These are phyloP conservation scores for Ogataea neopini DNA, from an alignment of 805 yeast species.

Conservation along the genomic window DNA sequence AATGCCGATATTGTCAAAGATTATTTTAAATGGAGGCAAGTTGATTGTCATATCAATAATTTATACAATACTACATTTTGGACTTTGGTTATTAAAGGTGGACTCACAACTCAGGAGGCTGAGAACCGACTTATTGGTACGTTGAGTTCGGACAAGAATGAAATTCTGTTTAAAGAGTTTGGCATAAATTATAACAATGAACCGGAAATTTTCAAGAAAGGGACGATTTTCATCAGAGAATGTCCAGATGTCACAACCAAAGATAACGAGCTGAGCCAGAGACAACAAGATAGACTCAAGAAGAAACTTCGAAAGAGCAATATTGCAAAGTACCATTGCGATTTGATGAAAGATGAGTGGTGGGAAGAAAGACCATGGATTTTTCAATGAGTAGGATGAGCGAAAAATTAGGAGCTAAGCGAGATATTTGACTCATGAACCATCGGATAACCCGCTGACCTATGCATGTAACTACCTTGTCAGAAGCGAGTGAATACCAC, in stretches of 20 bases:
- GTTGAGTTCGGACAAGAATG: constrained; percentile 81
- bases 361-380: constrained; percentile 54
- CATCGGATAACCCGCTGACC: too few species aligned
- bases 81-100: constrained; percentile 73
- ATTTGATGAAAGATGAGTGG: constrained; percentile 62
- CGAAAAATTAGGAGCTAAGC: too few species aligned
- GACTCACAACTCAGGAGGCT: constrained; percentile 74
- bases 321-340: constrained; percentile 52
- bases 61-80: constrained; percentile 92
- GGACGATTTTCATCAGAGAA: constrained; percentile 63
- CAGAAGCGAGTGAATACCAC: too few species aligned
- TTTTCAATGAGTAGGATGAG: constrained; percentile 12
- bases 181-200: constrained; percentile 90
- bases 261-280: constrained; percentile 27
- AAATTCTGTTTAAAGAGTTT: constrained; percentile 73
- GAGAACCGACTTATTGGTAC: constrained; percentile 79
- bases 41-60: constrained; percentile 94
- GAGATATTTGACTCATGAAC: too few species aligned
- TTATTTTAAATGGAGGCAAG: constrained; percentile 93
- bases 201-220: constrained; percentile 85
- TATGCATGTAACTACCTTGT: too few species aligned
- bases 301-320: constrained; percentile 51
- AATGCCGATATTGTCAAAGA: constrained; percentile 60
- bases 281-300: constrained; percentile 52
- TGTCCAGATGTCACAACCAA: constrained; percentile 6